These are phyloP conservation scores for Biancaea sappan DNA, from an alignment of 306 rosid genomes.

Conservation along the genomic window DNA sequence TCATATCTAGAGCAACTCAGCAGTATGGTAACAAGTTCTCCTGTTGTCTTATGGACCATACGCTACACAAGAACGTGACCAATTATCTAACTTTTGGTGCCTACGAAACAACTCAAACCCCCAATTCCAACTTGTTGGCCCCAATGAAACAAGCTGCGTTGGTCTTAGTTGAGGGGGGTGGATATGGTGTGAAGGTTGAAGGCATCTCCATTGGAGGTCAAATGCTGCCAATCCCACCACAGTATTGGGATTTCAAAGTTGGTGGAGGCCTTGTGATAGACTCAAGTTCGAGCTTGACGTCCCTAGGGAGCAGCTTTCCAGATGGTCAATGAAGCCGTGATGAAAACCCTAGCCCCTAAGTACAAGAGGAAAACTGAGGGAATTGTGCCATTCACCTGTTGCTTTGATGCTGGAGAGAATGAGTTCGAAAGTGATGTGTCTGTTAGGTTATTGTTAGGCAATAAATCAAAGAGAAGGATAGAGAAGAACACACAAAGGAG, in stretches of 20 bases:
- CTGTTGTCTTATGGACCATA: background rate
- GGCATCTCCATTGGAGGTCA: background rate
- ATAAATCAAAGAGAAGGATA: too few relatives aligned
- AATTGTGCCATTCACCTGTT: background rate
- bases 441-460: too few relatives aligned
- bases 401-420: background rate
- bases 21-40: constrained; percentile 1
- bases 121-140: background rate
- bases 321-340: background rate
- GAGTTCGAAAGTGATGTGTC: background rate
- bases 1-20: background rate
- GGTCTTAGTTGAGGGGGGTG: background rate
- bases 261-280: background rate
- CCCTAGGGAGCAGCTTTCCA: background rate
- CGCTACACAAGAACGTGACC: background rate
- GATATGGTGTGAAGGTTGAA: background rate
- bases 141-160: background rate
- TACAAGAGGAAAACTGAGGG: background rate
- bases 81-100: background rate
- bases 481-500: too few relatives aligned
- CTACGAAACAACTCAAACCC: background rate
- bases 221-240: background rate
- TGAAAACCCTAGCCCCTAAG: background rate
- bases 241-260: background rate
- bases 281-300: background rate